Conservation (phyloP, 2,329 filamentous ascomycete species). For the Fusarium buharicum region DNA sequence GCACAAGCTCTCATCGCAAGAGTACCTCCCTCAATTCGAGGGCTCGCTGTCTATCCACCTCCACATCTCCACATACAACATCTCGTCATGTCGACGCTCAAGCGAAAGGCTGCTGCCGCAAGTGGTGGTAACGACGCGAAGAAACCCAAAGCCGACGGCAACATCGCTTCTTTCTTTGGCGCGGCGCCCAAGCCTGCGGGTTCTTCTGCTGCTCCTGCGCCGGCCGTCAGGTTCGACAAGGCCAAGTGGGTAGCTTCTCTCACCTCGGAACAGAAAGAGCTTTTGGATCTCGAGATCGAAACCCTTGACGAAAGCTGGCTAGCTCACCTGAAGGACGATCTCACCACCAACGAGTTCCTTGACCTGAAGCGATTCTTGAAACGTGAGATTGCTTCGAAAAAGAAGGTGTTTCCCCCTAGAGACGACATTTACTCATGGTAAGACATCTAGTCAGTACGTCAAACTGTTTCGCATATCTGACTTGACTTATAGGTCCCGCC, state of each 20-base stretch:
- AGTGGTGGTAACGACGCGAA: conserved; percentile 65
- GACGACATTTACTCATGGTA: conserved; percentile 97
- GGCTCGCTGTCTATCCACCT: conserved; percentile 32
- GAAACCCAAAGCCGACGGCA: conserved; percentile 78
- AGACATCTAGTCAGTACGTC: conserved; percentile 33
- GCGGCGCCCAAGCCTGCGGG: conserved; percentile 65
- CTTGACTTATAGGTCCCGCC: conserved; percentile 77
- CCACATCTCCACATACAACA: conserved; percentile 32
- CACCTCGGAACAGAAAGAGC: conserved; percentile 80
- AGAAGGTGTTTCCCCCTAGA: conserved; percentile 86
- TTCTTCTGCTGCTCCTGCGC: conserved; percentile 47
- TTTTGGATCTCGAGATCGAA: conserved; percentile 90
- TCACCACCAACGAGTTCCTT: conserved; percentile 82
- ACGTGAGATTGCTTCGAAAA: conserved; percentile 76
- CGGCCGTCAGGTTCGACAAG: conserved; percentile 79
- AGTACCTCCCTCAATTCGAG: conserved; percentile 30
- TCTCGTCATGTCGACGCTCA: conserved; percentile 65
- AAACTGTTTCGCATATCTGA: conserved; percentile 25
- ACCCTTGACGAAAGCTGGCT: conserved; percentile 94
- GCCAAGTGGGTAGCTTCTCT: conserved; percentile 86
- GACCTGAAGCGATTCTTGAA: conserved; percentile 88
- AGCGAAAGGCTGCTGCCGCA: conserved; percentile 71
- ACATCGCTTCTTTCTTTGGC: conserved; percentile 90
- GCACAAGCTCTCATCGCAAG: conserved; percentile 14
- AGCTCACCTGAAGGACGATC: conserved; percentile 85